A percentile compares a stretch with the other conserved stretches of the same genome.
Evolutionary conservation across 2,329 filamentous ascomycete genomes (phyloP).

Genomic region (Pseudodiploospora longispora): DNA sequence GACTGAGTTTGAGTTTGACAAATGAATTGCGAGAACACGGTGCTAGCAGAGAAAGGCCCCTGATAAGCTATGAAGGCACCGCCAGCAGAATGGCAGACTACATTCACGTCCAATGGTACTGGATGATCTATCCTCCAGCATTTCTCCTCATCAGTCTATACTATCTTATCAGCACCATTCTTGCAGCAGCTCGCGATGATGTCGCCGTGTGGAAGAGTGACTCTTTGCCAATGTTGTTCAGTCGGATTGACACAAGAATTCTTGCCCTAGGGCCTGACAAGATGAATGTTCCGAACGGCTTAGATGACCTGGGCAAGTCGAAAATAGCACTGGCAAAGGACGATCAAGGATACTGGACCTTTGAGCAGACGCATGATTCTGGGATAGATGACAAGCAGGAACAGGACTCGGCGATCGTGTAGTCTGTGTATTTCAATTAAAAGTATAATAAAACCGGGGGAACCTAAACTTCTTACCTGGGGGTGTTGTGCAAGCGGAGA

Average conservation of each 20-base stretch:
- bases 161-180: slow-evolving; percentile 28
- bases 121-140: slow-evolving; percentile 26
- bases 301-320: slow-evolving; percentile 25
- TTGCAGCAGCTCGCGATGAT: slow-evolving; percentile 24
- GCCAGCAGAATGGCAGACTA: slow-evolving; percentile 22
- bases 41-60: slow-evolving; percentile 7
- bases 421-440: not conserved
- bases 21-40: slow-evolving; percentile 28
- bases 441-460: no score
- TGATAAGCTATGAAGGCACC: slow-evolving; percentile 18
- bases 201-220: slow-evolving; percentile 31
- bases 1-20: slow-evolving; percentile 26
- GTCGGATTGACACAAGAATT: slow-evolving; percentile 25
- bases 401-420: not conserved
- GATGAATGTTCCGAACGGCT: slow-evolving; percentile 28
- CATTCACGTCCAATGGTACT: slow-evolving; percentile 27
- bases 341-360: slow-evolving; percentile 28
- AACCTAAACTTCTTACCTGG: no score
- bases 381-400: not conserved
- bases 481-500: no score
- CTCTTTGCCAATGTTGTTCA: slow-evolving; percentile 31
- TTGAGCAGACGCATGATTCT: slow-evolving; percentile 15
- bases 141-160: slow-evolving; percentile 26
- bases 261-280: slow-evolving; percentile 21
- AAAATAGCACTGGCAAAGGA: slow-evolving; percentile 26